A percentile compares a stretch with the other conserved stretches of the same genome.
Conservation (phyloP, 352 stramenopile species). For the Globisporangium nunn region DNA sequence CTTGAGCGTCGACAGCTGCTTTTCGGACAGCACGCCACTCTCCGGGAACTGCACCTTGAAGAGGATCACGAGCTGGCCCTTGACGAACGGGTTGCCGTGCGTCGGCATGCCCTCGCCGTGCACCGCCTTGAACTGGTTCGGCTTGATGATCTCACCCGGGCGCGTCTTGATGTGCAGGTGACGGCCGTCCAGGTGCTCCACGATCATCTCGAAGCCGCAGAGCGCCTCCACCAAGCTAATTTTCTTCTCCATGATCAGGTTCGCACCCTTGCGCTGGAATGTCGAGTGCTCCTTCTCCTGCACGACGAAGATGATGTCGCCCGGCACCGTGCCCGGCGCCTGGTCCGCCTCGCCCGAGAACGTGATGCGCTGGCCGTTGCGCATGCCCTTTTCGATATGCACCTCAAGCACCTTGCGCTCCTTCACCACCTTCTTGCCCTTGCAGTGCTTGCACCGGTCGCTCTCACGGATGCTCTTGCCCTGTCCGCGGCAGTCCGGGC, state of each 20-base stretch:
- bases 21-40: constrained; percentile 75
- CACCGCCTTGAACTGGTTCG: constrained; percentile 91
- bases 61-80: constrained; percentile 97
- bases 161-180: constrained; percentile 90
- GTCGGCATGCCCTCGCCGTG: constrained; percentile 97
- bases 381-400: constrained; percentile 98
- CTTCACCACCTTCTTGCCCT: constrained; percentile 92
- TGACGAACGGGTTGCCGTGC: constrained; percentile 96
- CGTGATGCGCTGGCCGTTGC: constrained; percentile 95
- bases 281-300: constrained; percentile 95
- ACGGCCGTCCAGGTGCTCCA: constrained; percentile 91
- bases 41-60: constrained; percentile 97
- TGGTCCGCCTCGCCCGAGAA: constrained; percentile 97
- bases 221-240: constrained; percentile 94
- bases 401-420: constrained; percentile 98
- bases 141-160: constrained; percentile 91
- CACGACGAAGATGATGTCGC: constrained; percentile 97
- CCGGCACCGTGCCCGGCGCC: constrained; percentile 82
- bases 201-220: constrained; percentile 85
- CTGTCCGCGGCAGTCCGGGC: constrained; percentile 90
- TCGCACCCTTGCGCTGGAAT: constrained; percentile 95
- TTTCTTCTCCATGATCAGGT: constrained; percentile 96
- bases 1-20: constrained; percentile 76
- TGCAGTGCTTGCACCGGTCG: constrained; percentile 90
- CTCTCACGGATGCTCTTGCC: constrained; percentile 93